phyloP scores from a whole-genome alignment of 2,329 filamentous ascomycete genomes.

The Ascochyta rabiei region DNA sequence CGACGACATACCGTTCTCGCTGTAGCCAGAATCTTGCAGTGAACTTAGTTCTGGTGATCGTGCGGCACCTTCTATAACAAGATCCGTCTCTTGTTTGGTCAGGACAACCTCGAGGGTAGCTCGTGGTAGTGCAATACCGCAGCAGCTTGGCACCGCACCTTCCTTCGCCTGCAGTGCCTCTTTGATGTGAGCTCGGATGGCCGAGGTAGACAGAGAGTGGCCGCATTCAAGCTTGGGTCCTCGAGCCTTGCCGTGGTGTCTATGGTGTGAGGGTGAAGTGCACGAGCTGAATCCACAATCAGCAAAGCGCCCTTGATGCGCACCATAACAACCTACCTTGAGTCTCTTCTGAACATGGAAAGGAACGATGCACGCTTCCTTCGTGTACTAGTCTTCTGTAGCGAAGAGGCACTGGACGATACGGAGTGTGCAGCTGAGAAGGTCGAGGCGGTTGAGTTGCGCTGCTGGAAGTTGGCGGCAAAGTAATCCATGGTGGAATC shows the following conservation, averaged over 20 bases:
- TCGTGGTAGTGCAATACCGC: conserved; percentile 49
- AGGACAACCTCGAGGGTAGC: conserved; percentile 47
- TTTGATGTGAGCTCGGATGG: conserved; percentile 42
- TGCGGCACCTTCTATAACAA: conserved; percentile 24
- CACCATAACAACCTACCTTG: conserved; percentile 28
- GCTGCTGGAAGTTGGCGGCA: conserved; percentile 23
- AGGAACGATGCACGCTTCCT: conserved; percentile 40
- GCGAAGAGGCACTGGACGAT: conserved; percentile 31
- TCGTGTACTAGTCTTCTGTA: conserved; percentile 20
- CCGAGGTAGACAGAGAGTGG: conserved; percentile 36
- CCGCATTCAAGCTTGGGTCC: conserved; percentile 40
- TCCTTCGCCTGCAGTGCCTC: conserved; percentile 42
- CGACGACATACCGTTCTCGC: conserved; percentile 34
- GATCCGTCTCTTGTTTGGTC: conserved; percentile 47
- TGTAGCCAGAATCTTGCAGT: conserved; percentile 35
- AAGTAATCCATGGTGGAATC: conserved; percentile 28
- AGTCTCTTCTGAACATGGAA: conserved; percentile 41
- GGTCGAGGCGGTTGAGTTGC: conserved; percentile 30
- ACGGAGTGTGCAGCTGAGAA: conserved; percentile 29
- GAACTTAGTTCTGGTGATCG: conserved; percentile 25
- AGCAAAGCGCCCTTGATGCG: conserved; percentile 11
- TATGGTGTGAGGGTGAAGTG: conserved; percentile 33
- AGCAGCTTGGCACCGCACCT: conserved; percentile 47
- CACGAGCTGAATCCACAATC: conserved; percentile 30
- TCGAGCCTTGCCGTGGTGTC: conserved; percentile 31